Base-by-base conservation (phyloP, 352 stramenopile species). In the Pythium sp. region DNA sequence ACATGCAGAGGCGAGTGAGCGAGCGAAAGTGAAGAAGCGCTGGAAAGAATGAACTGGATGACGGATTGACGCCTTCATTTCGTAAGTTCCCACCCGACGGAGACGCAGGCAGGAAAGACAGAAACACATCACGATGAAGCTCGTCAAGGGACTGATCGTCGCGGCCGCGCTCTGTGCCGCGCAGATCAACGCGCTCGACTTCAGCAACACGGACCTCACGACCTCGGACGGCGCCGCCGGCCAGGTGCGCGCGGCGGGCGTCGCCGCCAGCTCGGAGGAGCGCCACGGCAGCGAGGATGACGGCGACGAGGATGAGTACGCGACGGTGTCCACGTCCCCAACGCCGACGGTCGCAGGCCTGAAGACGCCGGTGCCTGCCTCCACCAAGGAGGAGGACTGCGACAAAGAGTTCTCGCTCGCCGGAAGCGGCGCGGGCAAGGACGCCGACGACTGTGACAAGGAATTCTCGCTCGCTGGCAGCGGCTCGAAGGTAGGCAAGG, bases 101-200 rank as follows among this genome's bases (percentile, higher is more conserved):
- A 46, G 38, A 22, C 55, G n/a, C 63, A 56, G 26, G 46, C 28
- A 28, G 28, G 47, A 65, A 65, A 20, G 46, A 58, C n/a, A 59
- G 38, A 22, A 43, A 54, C 58, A 54, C 15, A 20, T 3, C 49
- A 65, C 11, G 20, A 81, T 81, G 75, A 79, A 81, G 72, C 67
- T 81, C 67, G 56, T 72, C 36, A 79, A 79, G 75, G 65, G 67
- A 68, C 75, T 91, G 36, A 72, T 91, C 38, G 58, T 91, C 61
- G 81, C 75, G 58, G 81, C 81, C 58, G 80, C 84, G 53, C 34
- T 90, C 11, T 89, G 78, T 68, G 76, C 58, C 38, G 75, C 83
- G 26, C 70, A 86, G 32, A 76, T 86, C 18, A 77, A 82, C 63
- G 83, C 83, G 65, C 73, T 89, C 62, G 75, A 79, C 69, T 91